Percentiles rank a stretch among this genome's conserved stretches.
Evolutionary conservation across 2,329 filamentous ascomycete species (phyloP).

Genomic region (Alternaria longipes): DNA sequence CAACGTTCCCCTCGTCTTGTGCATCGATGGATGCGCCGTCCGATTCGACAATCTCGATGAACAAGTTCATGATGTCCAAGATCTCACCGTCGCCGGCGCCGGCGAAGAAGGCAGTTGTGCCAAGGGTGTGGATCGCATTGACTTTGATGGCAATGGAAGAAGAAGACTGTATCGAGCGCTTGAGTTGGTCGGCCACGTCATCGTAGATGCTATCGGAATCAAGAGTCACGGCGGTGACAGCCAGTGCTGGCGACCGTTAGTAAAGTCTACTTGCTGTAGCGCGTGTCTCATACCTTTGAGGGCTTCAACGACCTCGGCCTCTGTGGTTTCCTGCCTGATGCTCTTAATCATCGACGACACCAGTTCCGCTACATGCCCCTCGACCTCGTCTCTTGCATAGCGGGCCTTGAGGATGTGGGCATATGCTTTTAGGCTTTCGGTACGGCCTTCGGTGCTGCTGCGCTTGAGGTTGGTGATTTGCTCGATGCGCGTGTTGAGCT

Average conservation of each 20-base stretch:
- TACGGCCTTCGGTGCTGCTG: slow-evolving; percentile 75
- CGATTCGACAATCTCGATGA: slow-evolving; percentile 80
- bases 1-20: slow-evolving; percentile 73
- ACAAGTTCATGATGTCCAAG: slow-evolving; percentile 75
- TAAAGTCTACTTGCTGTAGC: background rate
- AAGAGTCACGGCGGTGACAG: slow-evolving; percentile 73
- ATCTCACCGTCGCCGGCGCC: slow-evolving; percentile 75
- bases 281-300: slow-evolving; percentile 63
- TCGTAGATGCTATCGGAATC: slow-evolving; percentile 73
- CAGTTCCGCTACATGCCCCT: slow-evolving; percentile 67
- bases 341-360: slow-evolving; percentile 73
- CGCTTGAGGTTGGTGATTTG: slow-evolving; percentile 81
- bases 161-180: slow-evolving; percentile 71
- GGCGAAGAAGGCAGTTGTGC: slow-evolving; percentile 77
- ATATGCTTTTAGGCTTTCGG: slow-evolving; percentile 69
- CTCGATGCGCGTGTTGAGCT: slow-evolving; percentile 72
- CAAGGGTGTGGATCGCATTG: slow-evolving; percentile 76
- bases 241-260: slow-evolving; percentile 62
- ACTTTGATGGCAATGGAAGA: slow-evolving; percentile 71
- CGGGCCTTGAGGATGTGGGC: slow-evolving; percentile 73
- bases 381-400: slow-evolving; percentile 71
- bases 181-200: slow-evolving; percentile 65
- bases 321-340: slow-evolving; percentile 72
- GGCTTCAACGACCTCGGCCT: slow-evolving; percentile 74
- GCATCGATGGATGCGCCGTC: slow-evolving; percentile 79